Evolutionary conservation across 495 filamentous ascomycete species (phyloP), one percentile per base, ranked within the genome.

Genomic region (Neurospora sublineolata): DNA sequence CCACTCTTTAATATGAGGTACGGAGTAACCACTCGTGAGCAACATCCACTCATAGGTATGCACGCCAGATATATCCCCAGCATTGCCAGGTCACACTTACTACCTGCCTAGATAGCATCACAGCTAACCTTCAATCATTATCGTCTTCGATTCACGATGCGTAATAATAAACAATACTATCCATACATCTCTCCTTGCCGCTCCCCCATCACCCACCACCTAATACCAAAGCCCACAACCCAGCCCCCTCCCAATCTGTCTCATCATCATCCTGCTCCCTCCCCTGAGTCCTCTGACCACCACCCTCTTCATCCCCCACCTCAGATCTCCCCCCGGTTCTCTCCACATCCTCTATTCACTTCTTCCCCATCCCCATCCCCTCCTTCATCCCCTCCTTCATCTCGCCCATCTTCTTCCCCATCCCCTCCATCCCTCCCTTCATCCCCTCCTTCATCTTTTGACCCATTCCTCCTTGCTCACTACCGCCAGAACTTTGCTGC

Each of bases 371-470:
- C 36, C 72, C 69, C 18, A 40, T 20, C 37, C 37, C 23, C 39
- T 69, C 73, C 76, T 67, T 36, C 77, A 77, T 76, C 5, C 71
- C 30, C 14, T 79, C 71, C 74, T 79, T 77, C 70, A 74, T 69
- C 16, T 69, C 42, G 1, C 68, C 76, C 73, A 76, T 72, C 68
- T 72, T 77, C 11, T 76, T 68, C 6, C 73, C 74, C 68, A 78
- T 68, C 2, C 23, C 52, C 12, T 60, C 52, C 52, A 30, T 60
- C 4, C 11, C 12, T 5, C 30, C 16, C 23, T 30, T 60, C 52
- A 60, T 0, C 3, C 1, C 7, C 5, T 60, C 52, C 23, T 12
- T 23, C 52, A 30, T 58, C 9, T 39, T 39, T 0, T 39, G 38
- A 1, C 46, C 46, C 20, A 2, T 16, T 3, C 46, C 12, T 1